Base-by-base conservation (phyloP, 495 filamentous ascomycete genomes). In the Tuber magnatum region DNA sequence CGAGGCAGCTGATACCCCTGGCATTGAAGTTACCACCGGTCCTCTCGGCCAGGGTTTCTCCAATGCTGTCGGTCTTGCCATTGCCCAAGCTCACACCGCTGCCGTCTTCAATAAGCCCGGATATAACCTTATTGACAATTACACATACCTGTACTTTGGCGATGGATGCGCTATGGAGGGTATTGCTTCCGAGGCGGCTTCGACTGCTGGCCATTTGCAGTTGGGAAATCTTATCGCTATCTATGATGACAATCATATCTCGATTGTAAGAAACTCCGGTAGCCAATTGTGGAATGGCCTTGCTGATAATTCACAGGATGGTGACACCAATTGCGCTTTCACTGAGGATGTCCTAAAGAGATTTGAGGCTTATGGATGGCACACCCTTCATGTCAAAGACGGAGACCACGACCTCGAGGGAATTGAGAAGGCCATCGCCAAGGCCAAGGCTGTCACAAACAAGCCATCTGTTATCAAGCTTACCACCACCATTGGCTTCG, bases 141-240 rank as follows among this genome's bases (percentile, higher is more conserved):
- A 98, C 90, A 99, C 95, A 82, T 99, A 92, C 86, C 84, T 81
- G 84, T 97, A 97, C 89, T 92, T 99, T 84, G 95, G 95, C 84
- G 95, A 99, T 89, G 95, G 95, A 71, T 99, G 95, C 85, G 90
- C 94, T 85, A 96, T 96, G 94, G 95, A 99, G 87, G 95, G 95
- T 87, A 89, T 99, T 88, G 92, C 96, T 77, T 88, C 88, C 83
- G 95, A 99, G 86, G 96, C 95, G 77, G 93, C 90, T 78, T 97
- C 93, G 70, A 88, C 91, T 82, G 95, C 95, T 79, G 95, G 95
- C 84, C 95, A 99, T 86, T 87, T 98, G 85, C 93, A 98, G 87
- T 88, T 99, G 51, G 96, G 95, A 77, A 99, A 98, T 89, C 86
- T 99, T 77, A 98, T 99, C 84, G 89, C 88, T 83, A 88, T 99